Evolutionary conservation across 345 rosid genomes (phyloP), one percentile per base, ranked within the genome.

Genomic region (Trapa bicornis): DNA sequence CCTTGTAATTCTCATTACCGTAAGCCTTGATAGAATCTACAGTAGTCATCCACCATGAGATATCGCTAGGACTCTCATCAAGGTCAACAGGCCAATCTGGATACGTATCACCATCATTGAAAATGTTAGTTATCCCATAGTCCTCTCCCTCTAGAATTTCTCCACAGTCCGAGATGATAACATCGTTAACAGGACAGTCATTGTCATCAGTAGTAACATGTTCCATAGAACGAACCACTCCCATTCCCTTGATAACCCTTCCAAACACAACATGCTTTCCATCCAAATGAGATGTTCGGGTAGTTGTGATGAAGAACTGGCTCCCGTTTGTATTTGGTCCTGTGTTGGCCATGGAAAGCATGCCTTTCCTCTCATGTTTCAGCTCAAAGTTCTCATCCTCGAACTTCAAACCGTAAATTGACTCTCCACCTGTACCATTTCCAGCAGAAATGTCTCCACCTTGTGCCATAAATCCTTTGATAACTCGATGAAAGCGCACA

Each of bases 21-120:
- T 66, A 76, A 68, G 80, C 83, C 80, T 95, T 89, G 41, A 89
- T 79, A 60, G 84, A 82, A 64, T 89, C 88, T 37, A 84, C 97
- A 69, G 93, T 84, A 66, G 71, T 81, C 88, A 87, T 85, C 99
- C 99, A 95, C 99, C 97, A 95, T 47, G 89, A 71, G 37, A 95
- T 80, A 70, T 91, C 96, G 32, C 64, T 54, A n/a, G 90, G 81
- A 70, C 71, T 84, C 65, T 80, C 79, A 50, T 77, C 75, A 43
- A 94, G 97, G 73, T 94, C 99, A 76, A 81, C 76, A 5, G 99
- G 96, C 93, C 96, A 91, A 74, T 95, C 97, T 64, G 97, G 94
- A 79, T 75, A 86, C n/a, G 71, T 65, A 74, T 95, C 99, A 33
- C 97, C 97, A 47, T 95, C 99, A 22, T 86, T 87, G 71, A 89